Conservation (phyloP, 768 basidiomycete genomes). For the Ephemerocybe angulata region DNA sequence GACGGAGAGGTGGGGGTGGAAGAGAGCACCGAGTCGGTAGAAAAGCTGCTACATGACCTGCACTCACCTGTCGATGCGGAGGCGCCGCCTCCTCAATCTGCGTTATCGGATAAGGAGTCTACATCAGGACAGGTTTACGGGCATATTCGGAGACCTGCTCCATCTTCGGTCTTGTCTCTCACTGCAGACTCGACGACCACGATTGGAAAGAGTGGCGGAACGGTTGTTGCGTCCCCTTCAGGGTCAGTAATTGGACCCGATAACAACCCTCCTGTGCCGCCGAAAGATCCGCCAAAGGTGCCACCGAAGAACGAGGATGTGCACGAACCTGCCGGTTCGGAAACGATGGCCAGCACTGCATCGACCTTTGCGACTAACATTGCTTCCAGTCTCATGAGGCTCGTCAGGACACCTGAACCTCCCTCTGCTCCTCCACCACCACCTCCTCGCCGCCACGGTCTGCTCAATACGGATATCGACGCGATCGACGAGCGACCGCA, state of each 20-base stretch:
- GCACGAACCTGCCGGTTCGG: conserved; percentile 4
- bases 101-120: conserved; percentile 13
- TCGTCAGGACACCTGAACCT: conserved; percentile 41
- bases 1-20: conserved; percentile 43
- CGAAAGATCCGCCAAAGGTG: conserved; percentile 23
- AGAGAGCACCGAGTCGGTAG: conserved; percentile 32
- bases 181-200: conserved; percentile 31
- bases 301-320: conserved; percentile 16
- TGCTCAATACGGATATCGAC: conserved; percentile 39
- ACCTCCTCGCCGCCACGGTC: conserved; percentile 42
- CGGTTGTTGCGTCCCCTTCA: no score
- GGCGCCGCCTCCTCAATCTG: conserved; percentile 28
- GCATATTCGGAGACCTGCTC: conserved; percentile 27
- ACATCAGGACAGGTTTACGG: conserved; percentile 7
- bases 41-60: conserved; percentile 36
- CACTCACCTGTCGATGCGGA: conserved; percentile 32
- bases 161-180: background rate
- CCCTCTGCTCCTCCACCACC: conserved; percentile 32
- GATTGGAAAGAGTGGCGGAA: conserved; percentile 24
- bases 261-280: background rate
- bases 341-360: conserved; percentile 22
- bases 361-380: conserved; percentile 45
- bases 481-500: conserved; percentile 71
- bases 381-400: conserved; percentile 57
- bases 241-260: no score